Percentiles rank a stretch among this genome's conserved stretches.
These are phyloP conservation scores for Pseudotulostoma volvatum DNA, from an alignment of 495 filamentous ascomycete genomes.

Conservation along the genomic window DNA sequence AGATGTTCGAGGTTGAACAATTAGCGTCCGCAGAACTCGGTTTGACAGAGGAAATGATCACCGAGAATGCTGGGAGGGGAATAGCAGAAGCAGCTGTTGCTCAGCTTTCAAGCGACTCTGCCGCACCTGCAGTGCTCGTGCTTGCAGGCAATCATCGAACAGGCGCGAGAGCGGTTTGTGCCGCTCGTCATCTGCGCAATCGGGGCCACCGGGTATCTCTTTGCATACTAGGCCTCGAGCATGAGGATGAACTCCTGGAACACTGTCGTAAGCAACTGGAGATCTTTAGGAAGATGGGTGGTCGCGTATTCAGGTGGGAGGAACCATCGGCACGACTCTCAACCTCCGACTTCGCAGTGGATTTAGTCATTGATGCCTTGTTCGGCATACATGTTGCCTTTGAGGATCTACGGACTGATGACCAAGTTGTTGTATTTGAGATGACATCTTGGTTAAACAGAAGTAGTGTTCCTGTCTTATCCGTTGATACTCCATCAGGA, in stretches of 20 bases:
- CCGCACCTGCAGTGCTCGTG: conserved; percentile 54
- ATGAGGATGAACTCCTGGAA: conserved; percentile 55
- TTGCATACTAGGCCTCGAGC: conserved; percentile 67
- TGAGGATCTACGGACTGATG: conserved; percentile 63
- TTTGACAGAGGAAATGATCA: conserved; percentile 73
- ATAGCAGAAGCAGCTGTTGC: conserved; percentile 69
- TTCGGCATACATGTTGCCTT: conserved; percentile 71
- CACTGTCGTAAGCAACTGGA: conserved; percentile 58
- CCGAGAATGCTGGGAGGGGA: conserved; percentile 76
- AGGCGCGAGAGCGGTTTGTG: conserved; percentile 68
- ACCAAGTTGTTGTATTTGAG: conserved; percentile 67
- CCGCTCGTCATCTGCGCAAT: conserved; percentile 71
- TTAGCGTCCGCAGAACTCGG: conserved; percentile 70
- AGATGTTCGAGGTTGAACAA: conserved; percentile 82
- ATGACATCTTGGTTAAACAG: conserved; percentile 79
- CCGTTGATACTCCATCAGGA: conserved; percentile 76
- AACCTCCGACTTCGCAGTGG: conserved; percentile 42
- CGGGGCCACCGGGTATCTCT: conserved; percentile 63
- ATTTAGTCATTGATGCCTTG: conserved; percentile 77
- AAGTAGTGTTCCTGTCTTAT: conserved; percentile 57
- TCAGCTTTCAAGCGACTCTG: conserved; percentile 29
- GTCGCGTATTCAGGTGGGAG: conserved; percentile 44
- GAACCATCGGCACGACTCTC: conserved; percentile 36
- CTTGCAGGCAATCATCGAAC: conserved; percentile 79
- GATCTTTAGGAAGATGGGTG: conserved; percentile 62